Percentiles rank a stretch among this genome's conserved stretches.
phyloP scores from a whole-genome alignment of 441 rosid species.

The Syzygium malaccense region DNA sequence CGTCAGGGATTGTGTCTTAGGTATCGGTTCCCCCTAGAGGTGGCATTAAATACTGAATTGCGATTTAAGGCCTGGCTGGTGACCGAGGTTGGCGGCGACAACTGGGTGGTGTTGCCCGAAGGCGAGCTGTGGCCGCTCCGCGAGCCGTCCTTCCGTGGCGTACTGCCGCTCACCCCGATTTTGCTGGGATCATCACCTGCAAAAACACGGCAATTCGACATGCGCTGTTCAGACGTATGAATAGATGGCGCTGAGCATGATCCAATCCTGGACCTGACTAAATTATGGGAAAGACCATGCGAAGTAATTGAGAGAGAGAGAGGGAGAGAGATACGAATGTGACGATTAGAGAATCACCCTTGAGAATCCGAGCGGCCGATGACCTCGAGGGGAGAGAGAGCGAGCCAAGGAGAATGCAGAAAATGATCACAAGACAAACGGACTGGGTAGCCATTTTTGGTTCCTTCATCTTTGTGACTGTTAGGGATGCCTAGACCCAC shows the following conservation, averaged over 20 bases:
- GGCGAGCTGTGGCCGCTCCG: not conserved
- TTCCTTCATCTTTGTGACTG: too few relatives aligned
- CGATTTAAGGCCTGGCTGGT: not conserved
- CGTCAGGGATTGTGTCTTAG: not conserved
- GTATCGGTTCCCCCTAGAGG: not conserved
- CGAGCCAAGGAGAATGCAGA: too few relatives aligned
- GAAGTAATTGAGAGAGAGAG: not conserved
- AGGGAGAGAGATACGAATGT: not conserved
- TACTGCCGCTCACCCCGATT: not conserved
- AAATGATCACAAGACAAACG: too few relatives aligned
- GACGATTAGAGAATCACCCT: too few relatives aligned
- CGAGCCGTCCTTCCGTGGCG: not conserved
- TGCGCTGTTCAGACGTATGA: not conserved
- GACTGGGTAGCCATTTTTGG: too few relatives aligned
- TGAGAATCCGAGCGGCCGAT: too few relatives aligned
- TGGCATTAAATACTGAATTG: not conserved
- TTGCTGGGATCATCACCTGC: conserved; percentile 3
- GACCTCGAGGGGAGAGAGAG: too few relatives aligned
- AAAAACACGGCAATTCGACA: not conserved
- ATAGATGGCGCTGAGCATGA: not conserved
- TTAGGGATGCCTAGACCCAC: too few relatives aligned
- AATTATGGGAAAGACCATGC: too few relatives aligned
- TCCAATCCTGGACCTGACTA: not conserved
- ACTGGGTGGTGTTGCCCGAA: not conserved
- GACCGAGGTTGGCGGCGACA: conserved; percentile 5